Base-by-base conservation (phyloP, 2,329 filamentous ascomycete species). In the Monosporascus sp. region DNA sequence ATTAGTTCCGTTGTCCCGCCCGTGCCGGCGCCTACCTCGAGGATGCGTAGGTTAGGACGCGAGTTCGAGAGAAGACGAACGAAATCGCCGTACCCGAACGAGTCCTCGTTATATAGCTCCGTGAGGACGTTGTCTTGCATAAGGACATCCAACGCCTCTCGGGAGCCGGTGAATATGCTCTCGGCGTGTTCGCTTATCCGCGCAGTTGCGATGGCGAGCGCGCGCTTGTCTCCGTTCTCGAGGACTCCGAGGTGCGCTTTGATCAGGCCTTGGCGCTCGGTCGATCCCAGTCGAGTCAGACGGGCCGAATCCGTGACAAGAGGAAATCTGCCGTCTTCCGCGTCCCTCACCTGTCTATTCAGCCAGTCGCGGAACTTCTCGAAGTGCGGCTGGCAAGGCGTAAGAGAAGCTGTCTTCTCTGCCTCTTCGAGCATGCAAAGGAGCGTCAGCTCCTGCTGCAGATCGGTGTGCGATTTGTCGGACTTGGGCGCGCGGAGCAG, bases 401-500 rank as follows among this genome's bases (percentile, higher is more conserved):
- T 22, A 17, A 64, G 52, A 1, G 52, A 55, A 39, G 61, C 55
- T 5, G 61, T 41, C 14, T 54, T 54, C 15, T 55, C 52, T 5
- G 54, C 50, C 3, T 63, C 61, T 25, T 63, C 53, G 9, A 61
- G 43, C 45, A 68, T 55, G 43, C 62, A 68, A 6, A 67, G 59
- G 9, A 63, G 59, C 14, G 65, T 62, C 20, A 70, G 49, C 43
- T 69, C 66, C 41, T 69, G 63, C 6, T 68, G 60, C 11, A 61
- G 49, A 22, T 20, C 47, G 22, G 60, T 57, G 6, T 56, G 56
- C 18, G 41, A 51, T 8, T 55, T 53, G 39, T 60, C 55, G n/a
- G 56, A 55, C 45, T 51, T 48, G 3, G 56, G 53, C 1, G 56
- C 46, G n/a, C 65, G 55, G 37, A 69, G 57, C 11, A 65, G 53